phyloP scores from a whole-genome alignment of 2,329 filamentous ascomycete species.

The Curvularia lunata region DNA sequence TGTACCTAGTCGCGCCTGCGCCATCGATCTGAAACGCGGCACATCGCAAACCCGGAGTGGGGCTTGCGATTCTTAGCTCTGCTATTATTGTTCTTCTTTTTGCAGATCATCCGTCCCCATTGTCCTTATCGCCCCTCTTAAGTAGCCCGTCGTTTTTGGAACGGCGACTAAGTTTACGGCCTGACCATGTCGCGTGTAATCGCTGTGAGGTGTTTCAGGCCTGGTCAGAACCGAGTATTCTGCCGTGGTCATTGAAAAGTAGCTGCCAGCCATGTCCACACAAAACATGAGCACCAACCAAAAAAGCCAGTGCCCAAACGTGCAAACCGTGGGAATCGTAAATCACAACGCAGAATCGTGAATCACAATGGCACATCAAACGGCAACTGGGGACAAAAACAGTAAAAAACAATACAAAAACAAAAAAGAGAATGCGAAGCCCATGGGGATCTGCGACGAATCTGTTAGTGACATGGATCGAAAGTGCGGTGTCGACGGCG shows the following conservation, averaged over 20 bases:
- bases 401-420: slow-evolving; percentile 15
- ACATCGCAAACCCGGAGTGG: neutral
- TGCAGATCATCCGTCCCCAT: neutral
- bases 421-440: slow-evolving; percentile 11
- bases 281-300: neutral
- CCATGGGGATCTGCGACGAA: slow-evolving; percentile 11
- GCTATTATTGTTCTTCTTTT: neutral
- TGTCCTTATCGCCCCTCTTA: neutral
- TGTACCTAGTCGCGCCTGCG: slow-evolving; percentile 6
- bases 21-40: slow-evolving; percentile 11
- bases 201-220: neutral
- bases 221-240: neutral
- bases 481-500: slow-evolving; percentile 9
- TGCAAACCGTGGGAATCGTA: neutral
- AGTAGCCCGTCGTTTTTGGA: neutral
- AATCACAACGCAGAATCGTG: neutral
- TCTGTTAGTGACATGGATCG: slow-evolving; percentile 11
- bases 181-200: neutral
- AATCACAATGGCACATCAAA: neutral
- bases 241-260: neutral
- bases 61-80: slow-evolving; percentile 3
- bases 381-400: neutral
- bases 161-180: neutral
- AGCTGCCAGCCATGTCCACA: neutral
- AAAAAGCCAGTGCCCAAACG: neutral